Evolutionary conservation across 305 asterid species (phyloP), one percentile per base, ranked within the genome.

Genomic region (Solanum chacoense): DNA sequence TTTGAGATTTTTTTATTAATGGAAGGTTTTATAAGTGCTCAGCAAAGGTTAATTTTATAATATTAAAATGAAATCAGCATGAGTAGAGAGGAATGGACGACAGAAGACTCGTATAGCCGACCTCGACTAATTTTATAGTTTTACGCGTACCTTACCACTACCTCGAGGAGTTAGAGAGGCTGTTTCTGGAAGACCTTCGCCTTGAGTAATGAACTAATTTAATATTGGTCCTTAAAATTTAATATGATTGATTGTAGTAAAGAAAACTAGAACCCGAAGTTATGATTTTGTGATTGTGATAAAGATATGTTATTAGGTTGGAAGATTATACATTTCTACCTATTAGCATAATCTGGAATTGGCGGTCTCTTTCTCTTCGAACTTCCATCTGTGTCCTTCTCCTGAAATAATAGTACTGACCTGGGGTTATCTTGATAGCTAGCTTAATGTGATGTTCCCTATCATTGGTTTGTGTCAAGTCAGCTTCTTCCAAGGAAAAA

Each of bases 111-210:
- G 12, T 35, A 22, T 35, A 35, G 83, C 9, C 2, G 20, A 69
- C n/a, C 83, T 11, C 10, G 4, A 35, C 45, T 20, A 22, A 20
- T 50, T 3, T 50, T 50, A 50, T 50, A 50, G 65, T 16, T 45
- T 45, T 0, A 45, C 0, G 22, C 7, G 22, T 45, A 45, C 63
- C 8, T 0, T 2, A 45, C 0, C 63, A 45, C 63, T 45, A 45
- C 8, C 63, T 45, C 3, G 8, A 45, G 63, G 63, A 45, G 63
- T 0, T 45, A 45, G 63, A 45, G 63, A 45, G 63, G 63, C 0
- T 45, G 63, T 45, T 45, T 45, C 63, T 45, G 3, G 63, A 45
- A 45, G 63, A 45, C 63, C 63, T 45, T 45, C 63, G 1, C 63
- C 63, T 45, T 45, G 63, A 45, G 22, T 45, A 45, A 45, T 0